Evolutionary conservation across 345 rosid genomes (phyloP), one percentile per base, ranked within the genome.

Genomic region (Corchorus capsularis): DNA sequence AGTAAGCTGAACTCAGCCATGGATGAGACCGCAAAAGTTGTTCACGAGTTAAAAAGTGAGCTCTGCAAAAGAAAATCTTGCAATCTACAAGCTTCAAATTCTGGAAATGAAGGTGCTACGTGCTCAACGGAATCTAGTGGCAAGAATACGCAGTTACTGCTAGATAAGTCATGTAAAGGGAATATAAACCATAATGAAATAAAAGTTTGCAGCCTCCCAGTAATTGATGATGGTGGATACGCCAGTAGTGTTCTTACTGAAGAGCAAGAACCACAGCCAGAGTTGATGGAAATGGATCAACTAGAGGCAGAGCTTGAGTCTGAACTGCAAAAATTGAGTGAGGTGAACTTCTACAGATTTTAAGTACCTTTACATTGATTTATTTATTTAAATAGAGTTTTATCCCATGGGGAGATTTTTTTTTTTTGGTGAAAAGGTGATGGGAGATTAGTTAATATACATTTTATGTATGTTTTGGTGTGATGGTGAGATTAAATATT

Each of bases 241-340:
- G 85, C 88, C 4, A 91, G 96, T 75, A 94, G 97, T 37, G 91
- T 93, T 81, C 87, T 94, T 62, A 94, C 98, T 0, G 97, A 90
- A 70, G 98, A 92, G 84, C 88, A 82, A 63, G 92, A 86, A 72
- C 84, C 84, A 34, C 81, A 50, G 66, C 72, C 61, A 19, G 92
- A 85, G 84, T 67, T 72, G 15, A 69, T 76, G 35, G 95, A 91
- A 82, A 90, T 91, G 89, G 89, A 86, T 79, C 88, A 81, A 67
- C 83, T 93, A 82, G 98, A 87, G 86, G 89, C 93, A 77, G 98
- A 93, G 79, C 88, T 94, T 16, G 91, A 87, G 72, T 86, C 89
- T 76, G 95, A 94, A 87, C 87, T 94, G 56, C 93, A 82, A 83
- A 94, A 91, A 80, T 89, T 91, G 27, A 81, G 72, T 64, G 84